Conservation (phyloP, 371 early-diverging fungal genomes). For the Mucor velutinosus region DNA sequence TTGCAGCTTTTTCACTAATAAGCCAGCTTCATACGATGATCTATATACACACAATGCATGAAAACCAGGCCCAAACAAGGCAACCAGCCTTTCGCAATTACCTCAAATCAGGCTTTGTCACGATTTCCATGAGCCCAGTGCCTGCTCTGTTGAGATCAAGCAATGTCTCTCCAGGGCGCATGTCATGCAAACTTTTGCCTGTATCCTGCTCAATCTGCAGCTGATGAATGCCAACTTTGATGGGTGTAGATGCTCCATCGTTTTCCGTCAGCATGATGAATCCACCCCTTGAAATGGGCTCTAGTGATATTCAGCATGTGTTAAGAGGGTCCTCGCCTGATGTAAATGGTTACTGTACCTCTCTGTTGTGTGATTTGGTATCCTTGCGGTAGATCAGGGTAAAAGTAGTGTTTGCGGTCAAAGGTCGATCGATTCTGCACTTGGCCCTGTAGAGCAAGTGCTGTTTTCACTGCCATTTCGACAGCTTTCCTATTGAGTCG, state of each 20-base stretch:
- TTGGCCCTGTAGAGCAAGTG: conserved; percentile 69
- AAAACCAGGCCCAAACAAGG: too few relatives aligned
- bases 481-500: conserved; percentile 75
- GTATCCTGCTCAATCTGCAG: conserved; percentile 94
- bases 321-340: not conserved
- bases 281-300: conserved; percentile 74
- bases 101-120: conserved; percentile 83
- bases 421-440: conserved; percentile 74
- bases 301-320: conserved; percentile 24
- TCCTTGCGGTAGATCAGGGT: conserved; percentile 89
- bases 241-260: conserved; percentile 56
- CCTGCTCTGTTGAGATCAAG: conserved; percentile 91
- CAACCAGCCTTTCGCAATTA: conserved; percentile 7
- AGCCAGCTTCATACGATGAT: conserved; percentile 74
- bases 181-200: conserved; percentile 79
- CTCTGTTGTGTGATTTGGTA: conserved; percentile 94
- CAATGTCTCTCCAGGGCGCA: conserved; percentile 61
- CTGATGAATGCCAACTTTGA: conserved; percentile 76
- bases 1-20: conserved; percentile 79
- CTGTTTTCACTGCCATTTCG: conserved; percentile 71
- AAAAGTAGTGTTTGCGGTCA: conserved; percentile 95
- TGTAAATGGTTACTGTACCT: conserved; percentile 29
- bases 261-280: conserved; percentile 47
- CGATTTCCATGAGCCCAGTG: conserved; percentile 87
- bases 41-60: conserved; percentile 19